Evolutionary conservation across 805 yeast genomes (phyloP), one percentile per base, ranked within the genome.

Genomic region (Diddensiella santjacobensis): DNA sequence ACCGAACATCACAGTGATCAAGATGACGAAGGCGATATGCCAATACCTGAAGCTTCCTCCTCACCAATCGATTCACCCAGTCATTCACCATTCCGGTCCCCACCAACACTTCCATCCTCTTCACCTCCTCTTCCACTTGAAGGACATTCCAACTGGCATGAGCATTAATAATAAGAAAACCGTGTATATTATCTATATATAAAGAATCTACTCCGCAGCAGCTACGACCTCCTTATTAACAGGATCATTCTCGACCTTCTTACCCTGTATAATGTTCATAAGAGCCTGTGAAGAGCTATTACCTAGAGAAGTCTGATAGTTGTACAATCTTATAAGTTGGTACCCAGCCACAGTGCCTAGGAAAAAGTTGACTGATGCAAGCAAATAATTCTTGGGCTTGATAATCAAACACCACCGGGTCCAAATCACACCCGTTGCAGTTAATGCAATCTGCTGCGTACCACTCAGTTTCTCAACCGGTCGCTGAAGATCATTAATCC

Each of bases 381-480:
- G 75, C 52, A 93, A 71, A 58, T 77, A 75, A 70, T 91, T 91
- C 70, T 84, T 83, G 37, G 99, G 99, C 56, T 73, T 80, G 63
- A 91, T 91, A 55, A 90, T 93, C 69, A 90, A 79, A 13, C 96
- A 89, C 98, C 98, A 91, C 68, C 99, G 81, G 30, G 99, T 91
- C 99, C 99, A 91, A 60, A 91, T 88, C 46, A 80, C 80, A 47
- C 97, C 99, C 1, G 99, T 91, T 41, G 90, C 89, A 59, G 86
- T 76, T 49, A 91, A 74, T 1, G 98, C 95, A 39, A 80, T 65
- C 71, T 85, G 90, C 69, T 87, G 96, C 20, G 96, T 83, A 49
- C 97, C 96, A 31, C 93, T 83, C 43, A 91, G 75, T 60, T 83
- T 83, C 62, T 91, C 96, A 35, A 88, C 96, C 1, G 99, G 98